Conservation (phyloP, 1,284 basidiomycete genomes). For the Trichosporon sp. region DNA sequence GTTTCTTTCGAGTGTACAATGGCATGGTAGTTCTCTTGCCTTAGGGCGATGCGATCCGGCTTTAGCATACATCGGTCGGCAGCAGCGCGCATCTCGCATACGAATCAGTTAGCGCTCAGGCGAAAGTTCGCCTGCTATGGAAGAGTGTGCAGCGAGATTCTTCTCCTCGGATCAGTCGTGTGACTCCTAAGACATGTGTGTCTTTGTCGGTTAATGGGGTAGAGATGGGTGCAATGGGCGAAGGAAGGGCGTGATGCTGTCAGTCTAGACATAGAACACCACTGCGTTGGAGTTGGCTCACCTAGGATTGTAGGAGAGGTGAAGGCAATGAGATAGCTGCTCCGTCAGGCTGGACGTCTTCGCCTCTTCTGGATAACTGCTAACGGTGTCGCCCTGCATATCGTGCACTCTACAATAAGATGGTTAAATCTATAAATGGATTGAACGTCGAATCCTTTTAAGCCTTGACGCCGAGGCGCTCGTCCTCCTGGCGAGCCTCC, state of each 20-base stretch:
- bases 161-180: neutral
- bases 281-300: no score
- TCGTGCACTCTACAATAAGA: conserved; percentile 17
- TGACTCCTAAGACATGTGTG: neutral
- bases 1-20: conserved; percentile 30
- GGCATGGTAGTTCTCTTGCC: conserved; percentile 35
- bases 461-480: conserved; percentile 47
- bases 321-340: no score
- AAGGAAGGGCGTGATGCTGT: no score
- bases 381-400: neutral
- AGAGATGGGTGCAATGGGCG: no score
- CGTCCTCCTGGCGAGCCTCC: conserved; percentile 55
- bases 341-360: no score
- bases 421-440: conserved; percentile 9
- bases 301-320: no score
- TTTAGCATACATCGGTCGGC: conserved; percentile 28
- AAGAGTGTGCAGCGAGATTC: neutral
- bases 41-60: conserved; percentile 35
- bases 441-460: conserved; percentile 27
- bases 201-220: no score
- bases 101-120: neutral
- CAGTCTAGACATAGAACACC: no score
- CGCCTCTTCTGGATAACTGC: neutral
- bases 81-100: neutral
- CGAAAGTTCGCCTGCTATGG: neutral